Conservation (phyloP, 345 rosid species). For the Salix koriyanagi region DNA sequence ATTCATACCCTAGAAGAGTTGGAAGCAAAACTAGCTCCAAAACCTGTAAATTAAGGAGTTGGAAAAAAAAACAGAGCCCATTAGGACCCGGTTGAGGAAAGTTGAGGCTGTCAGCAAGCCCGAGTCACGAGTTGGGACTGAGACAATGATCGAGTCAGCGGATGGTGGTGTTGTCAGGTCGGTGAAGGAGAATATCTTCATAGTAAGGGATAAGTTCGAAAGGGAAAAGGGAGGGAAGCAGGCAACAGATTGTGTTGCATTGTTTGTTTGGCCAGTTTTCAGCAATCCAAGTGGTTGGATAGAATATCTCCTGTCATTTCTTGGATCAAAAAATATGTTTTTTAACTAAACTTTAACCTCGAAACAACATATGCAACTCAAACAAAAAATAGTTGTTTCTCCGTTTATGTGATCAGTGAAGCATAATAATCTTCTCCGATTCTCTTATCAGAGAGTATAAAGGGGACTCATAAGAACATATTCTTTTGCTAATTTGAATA, state of each 20-base stretch:
- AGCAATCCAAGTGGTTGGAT: no score
- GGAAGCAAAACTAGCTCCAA: slow-evolving; percentile 44
- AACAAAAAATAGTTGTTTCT: no score
- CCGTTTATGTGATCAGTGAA: no score
- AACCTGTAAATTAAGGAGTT: slow-evolving; percentile 17
- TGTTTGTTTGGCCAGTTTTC: no score
- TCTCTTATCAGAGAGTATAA: no score
- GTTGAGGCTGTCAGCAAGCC: background rate
- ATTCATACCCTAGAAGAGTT: slow-evolving; percentile 87
- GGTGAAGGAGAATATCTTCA: slow-evolving; percentile 66
- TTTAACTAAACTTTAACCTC: no score
- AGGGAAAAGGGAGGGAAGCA: slow-evolving; percentile 63
- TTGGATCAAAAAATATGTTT: no score
- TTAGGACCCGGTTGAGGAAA: slow-evolving; percentile 3
- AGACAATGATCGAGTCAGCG: background rate
- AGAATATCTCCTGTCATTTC: no score
- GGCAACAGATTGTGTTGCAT: no score
- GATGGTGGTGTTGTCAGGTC: slow-evolving; percentile 36
- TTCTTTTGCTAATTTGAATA: background rate
- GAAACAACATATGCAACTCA: no score
- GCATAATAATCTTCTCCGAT: no score
- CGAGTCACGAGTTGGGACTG: slow-evolving; percentile 10
- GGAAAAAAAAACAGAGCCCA: background rate
- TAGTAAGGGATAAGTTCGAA: slow-evolving; percentile 53
- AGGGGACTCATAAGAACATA: background rate